Evolutionary conservation across 75 land plant genomes (phyloP), one percentile per base, ranked within the genome.

Genomic region (Chamaecyparis obtusa): DNA sequence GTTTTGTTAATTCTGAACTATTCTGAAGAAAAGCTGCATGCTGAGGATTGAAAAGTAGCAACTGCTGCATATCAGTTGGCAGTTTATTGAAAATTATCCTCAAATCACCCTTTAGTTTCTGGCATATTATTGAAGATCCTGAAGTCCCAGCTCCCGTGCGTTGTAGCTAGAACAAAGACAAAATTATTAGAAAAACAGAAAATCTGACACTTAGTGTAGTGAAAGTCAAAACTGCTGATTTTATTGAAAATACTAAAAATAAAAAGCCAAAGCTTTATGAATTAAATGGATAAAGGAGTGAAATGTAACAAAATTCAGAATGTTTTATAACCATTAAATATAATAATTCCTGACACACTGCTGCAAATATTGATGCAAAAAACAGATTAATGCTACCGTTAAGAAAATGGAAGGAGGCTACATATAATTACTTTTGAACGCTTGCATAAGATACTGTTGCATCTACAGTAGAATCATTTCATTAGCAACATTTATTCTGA

Each of bases 31-130:
- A 94, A 33, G 93, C 83, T 67, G 97, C 94, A 83, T 89, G 92
- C 69, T 95, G 91, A 13, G 99, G 99, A 85, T 98, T 98, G 32
- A 90, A 74, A 24, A 98, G 94, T 76, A 98, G 89, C 79, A 95
- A 91, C 72, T 97, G 92, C 84, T 98, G 99, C 94, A 95, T 91
- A 87, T 98, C 99, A 74, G 90, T 91, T 11, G 99, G 97, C 87
- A 98, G 91, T 36, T 89, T 89, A 87, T 90, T 91, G 87, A 94
- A 98, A 44, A 98, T 95, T 19, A 89, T 85, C 85, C 89, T 91
- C 87, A 98, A 87, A 86, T 98, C 99, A 27, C 89, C 86, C 86
- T 95, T 94, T 83, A 98, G 89, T 83, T 98, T 98, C 87, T 91
- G 86, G 84, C 89, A 92, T 54, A 85, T 84, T 55, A 84, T 60